phyloP scores from a whole-genome alignment of 2,329 filamentous ascomycete genomes.

The Didymella keratinophila region DNA sequence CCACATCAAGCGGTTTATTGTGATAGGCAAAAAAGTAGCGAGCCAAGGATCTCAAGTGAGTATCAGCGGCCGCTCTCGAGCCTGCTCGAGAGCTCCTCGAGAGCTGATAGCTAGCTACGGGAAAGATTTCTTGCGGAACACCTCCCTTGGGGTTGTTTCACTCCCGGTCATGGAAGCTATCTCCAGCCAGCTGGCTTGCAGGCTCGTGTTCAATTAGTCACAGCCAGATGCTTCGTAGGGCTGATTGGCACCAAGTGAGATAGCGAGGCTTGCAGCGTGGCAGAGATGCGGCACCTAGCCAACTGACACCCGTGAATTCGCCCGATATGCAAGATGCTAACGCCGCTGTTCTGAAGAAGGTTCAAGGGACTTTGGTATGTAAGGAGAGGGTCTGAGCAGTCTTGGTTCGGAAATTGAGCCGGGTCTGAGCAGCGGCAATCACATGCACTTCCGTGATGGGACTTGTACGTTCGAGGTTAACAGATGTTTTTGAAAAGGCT shows the following conservation, averaged over 20 bases:
- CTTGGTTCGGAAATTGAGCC: background rate
- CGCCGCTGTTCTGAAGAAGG: background rate
- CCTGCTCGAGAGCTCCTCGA: too few relatives aligned
- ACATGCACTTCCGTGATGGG: background rate
- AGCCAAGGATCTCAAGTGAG: constrained; percentile 6
- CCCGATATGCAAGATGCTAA: constrained; percentile 9
- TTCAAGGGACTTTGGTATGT: background rate
- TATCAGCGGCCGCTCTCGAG: background rate
- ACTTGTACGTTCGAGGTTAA: background rate
- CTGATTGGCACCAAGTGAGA: constrained; percentile 1
- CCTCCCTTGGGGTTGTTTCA: background rate
- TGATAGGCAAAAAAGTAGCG: background rate
- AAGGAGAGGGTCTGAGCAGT: background rate
- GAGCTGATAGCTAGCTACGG: background rate
- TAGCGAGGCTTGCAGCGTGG: constrained; percentile 8
- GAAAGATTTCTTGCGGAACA: background rate
- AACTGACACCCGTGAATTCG: constrained; percentile 18
- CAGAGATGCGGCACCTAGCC: constrained; percentile 9
- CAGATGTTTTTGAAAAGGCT: background rate
- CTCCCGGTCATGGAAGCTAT: background rate
- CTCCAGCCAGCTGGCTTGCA: background rate
- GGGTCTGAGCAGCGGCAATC: background rate
- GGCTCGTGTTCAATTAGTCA: constrained; percentile 6
- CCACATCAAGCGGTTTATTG: background rate
- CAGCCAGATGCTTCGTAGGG: constrained; percentile 1